Conservation (phyloP, 2,329 filamentous ascomycete genomes). For the Pyrenophora teres region DNA sequence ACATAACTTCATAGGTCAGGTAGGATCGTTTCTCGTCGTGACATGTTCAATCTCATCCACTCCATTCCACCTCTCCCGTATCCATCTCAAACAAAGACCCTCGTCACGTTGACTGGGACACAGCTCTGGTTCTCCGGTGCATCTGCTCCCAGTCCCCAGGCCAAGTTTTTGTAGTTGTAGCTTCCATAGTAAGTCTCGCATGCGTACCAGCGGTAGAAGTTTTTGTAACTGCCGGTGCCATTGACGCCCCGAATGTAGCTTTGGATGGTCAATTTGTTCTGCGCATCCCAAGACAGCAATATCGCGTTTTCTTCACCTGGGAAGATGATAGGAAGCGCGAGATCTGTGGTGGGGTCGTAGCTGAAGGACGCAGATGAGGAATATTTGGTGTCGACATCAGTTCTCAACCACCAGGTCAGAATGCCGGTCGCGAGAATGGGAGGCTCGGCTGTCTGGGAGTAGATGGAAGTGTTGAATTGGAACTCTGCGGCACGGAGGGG, state of each 20-base stretch:
- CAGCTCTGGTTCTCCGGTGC: slow-evolving; percentile 55
- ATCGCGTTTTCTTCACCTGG: slow-evolving; percentile 35
- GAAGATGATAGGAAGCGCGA: slow-evolving; percentile 50
- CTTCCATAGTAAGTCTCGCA: slow-evolving; percentile 50
- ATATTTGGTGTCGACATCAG: neutral
- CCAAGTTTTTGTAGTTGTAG: slow-evolving; percentile 53
- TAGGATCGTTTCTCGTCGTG: neutral
- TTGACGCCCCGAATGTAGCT: slow-evolving; percentile 49
- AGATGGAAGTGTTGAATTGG: slow-evolving; percentile 43
- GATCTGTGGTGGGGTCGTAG: slow-evolving; percentile 48
- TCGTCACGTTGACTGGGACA: slow-evolving; percentile 50
- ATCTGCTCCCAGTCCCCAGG: slow-evolving; percentile 49
- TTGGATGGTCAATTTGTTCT: slow-evolving; percentile 48
- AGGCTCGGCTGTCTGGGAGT: slow-evolving; percentile 15
- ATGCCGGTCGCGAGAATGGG: slow-evolving; percentile 33
- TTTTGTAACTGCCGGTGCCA: slow-evolving; percentile 17
- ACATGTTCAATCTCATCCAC: neutral
- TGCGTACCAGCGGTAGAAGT: slow-evolving; percentile 52
- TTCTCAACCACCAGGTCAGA: slow-evolving; percentile 47
- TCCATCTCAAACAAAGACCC: slow-evolving; percentile 26
- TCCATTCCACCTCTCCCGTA: neutral
- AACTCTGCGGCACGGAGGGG: slow-evolving; percentile 28
- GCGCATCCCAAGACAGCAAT: slow-evolving; percentile 49
- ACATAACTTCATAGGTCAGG: neutral
- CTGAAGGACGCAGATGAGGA: slow-evolving; percentile 45